phyloP scores from a whole-genome alignment of 495 filamentous ascomycete genomes.

The Parathielavia appendiculata region DNA sequence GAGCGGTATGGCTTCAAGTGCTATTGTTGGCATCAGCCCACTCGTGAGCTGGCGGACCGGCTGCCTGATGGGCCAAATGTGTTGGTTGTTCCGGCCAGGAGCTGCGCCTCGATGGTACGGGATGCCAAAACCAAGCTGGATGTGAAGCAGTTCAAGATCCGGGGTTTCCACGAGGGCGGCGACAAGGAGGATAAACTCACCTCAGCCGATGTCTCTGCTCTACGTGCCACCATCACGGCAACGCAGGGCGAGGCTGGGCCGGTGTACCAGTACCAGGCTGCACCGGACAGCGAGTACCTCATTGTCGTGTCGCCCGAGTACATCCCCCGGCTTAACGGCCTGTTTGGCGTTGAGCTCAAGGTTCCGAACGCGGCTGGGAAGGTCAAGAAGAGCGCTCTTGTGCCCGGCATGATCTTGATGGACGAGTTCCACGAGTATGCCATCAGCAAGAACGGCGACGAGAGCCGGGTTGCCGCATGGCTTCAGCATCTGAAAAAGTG shows the following conservation, averaged over 20 bases:
- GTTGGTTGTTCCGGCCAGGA: slow-evolving; percentile 20
- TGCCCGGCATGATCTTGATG: slow-evolving; percentile 26
- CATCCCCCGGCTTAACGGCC: slow-evolving; percentile 1
- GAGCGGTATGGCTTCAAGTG: slow-evolving; percentile 22
- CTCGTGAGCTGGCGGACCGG: slow-evolving; percentile 21
- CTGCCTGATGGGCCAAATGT: slow-evolving; percentile 25
- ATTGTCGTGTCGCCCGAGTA: slow-evolving; percentile 19
- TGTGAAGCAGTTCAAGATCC: slow-evolving; percentile 20
- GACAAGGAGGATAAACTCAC: slow-evolving; percentile 21
- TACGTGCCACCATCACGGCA: slow-evolving; percentile 8
- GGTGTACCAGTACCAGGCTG: slow-evolving; percentile 10
- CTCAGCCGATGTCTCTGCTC: neutral
- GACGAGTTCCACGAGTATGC: slow-evolving; percentile 32
- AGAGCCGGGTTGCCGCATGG: slow-evolving; percentile 15
- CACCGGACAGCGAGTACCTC: slow-evolving; percentile 16
- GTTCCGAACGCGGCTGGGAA: neutral
- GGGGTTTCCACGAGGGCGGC: slow-evolving; percentile 2
- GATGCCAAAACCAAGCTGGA: slow-evolving; percentile 28
- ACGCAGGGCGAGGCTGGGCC: neutral
- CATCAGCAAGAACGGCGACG: neutral
- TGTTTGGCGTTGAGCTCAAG: slow-evolving; percentile 11
- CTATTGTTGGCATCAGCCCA: slow-evolving; percentile 24
- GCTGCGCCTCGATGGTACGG: slow-evolving; percentile 11
- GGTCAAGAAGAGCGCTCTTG: slow-evolving; percentile 13
- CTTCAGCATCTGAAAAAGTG: slow-evolving; percentile 21